A percentile compares a stretch with the other conserved stretches of the same genome.
phyloP scores from a whole-genome alignment of 768 basidiomycete genomes.

The Kwoniella dendrophila region DNA sequence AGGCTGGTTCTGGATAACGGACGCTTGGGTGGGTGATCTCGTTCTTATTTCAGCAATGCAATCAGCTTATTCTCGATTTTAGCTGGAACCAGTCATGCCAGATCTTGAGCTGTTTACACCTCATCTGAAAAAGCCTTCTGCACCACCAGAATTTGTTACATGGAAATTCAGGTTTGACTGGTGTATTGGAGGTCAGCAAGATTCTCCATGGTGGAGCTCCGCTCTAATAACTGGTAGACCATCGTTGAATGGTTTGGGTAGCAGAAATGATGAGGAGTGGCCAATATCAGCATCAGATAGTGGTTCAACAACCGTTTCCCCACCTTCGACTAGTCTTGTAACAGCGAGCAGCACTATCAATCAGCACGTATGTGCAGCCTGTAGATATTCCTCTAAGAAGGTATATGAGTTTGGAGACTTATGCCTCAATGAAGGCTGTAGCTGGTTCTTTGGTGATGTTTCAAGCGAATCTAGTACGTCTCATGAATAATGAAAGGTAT shows the following conservation, averaged over 20 bases:
- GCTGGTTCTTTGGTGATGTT: conserved; percentile 30
- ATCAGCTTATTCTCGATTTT: background rate
- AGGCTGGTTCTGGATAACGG: conserved; percentile 54
- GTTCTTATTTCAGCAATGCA: background rate
- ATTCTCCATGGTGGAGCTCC: conserved; percentile 35
- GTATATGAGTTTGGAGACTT: conserved; percentile 35
- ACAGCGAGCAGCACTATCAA: background rate
- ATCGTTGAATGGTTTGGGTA: background rate
- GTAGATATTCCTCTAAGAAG: conserved; percentile 18
- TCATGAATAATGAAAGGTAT: too few relatives aligned
- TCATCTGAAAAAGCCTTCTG: background rate
- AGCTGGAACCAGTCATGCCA: conserved; percentile 37
- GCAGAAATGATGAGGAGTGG: background rate
- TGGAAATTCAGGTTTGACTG: conserved; percentile 53
- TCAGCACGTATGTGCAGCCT: conserved; percentile 24
- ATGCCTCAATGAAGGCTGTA: conserved; percentile 40
- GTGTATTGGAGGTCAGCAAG: conserved; percentile 25
- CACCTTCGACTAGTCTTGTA: background rate
- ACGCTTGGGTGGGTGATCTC: conserved; percentile 45
- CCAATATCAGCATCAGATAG: background rate
- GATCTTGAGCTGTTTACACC: background rate
- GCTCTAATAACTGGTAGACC: background rate
- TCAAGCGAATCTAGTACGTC: conserved; percentile 8
- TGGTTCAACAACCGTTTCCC: conserved; percentile 22
- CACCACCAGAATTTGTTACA: conserved; percentile 26